Evolutionary conservation across 2,329 filamentous ascomycete genomes (phyloP), one percentile per base, ranked within the genome.

Genomic region (Claviceps maximensis): DNA sequence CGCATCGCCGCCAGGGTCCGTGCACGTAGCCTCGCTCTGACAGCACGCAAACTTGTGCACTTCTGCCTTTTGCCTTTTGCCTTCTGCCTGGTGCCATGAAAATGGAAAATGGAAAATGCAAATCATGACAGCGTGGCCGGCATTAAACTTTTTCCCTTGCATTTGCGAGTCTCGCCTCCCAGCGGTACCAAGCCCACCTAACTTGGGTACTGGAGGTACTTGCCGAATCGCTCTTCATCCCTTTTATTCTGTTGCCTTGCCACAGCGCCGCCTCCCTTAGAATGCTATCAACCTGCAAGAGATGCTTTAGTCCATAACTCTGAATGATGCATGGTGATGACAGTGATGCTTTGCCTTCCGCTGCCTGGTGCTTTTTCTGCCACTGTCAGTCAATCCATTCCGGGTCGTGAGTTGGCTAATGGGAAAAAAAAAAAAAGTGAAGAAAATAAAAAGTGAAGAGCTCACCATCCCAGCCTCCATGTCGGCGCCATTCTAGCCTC

Each of bases 81-180:
- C n/a, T n/a, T n/a, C n/a, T n/a, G n/a, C n/a, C n/a, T n/a, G n/a
- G n/a, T 36, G 27, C 51, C 41, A 31, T 44, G 41, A 42, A n/a
- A n/a, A n/a, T n/a, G n/a, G n/a, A n/a, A n/a, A 25, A 25, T 44
- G 10, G 13, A 19, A 13, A 23, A 23, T 2, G 46, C 3, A 23
- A 42, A 47, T 53, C 47, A 53, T 40, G 52, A 53, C 52, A 47
- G 29, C 47, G 41, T 21, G 21, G 41, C 49, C 25, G 17, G 42
- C 47, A 53, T 50, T 53, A 53, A 33, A 41, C 47, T 53, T 53
- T 49, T 46, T 33, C 47, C 44, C 48, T 49, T 31, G 33, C 33
- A 41, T 49, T 49, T 41, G 48, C n/a, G 21, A 19, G 44, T 29
- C 25, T 29, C 5, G 44, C 44, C 9, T 17, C 15, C 36, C 15